These are phyloP conservation scores for Xylaria flabelliformis DNA, from an alignment of 495 filamentous ascomycete species.

Conservation along the genomic window DNA sequence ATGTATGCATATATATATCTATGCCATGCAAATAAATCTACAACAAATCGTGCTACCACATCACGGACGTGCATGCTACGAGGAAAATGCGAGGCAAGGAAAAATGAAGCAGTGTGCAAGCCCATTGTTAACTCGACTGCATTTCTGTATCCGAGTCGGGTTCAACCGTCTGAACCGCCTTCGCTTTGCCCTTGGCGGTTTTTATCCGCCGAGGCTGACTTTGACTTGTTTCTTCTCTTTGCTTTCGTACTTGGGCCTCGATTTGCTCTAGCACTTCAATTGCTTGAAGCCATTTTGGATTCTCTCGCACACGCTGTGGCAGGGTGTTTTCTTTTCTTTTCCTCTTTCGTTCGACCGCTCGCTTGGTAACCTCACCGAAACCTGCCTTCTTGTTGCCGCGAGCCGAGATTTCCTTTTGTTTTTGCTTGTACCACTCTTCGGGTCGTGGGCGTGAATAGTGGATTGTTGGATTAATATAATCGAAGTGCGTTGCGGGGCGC, in stretches of 20 bases:
- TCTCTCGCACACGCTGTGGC: constrained; percentile 37
- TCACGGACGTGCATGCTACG: neutral
- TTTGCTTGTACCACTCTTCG: constrained; percentile 47
- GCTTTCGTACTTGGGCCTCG: constrained; percentile 15
- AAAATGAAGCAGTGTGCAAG: neutral
- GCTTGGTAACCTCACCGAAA: constrained; percentile 39
- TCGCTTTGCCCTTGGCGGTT: neutral
- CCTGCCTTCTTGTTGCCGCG: constrained; percentile 50
- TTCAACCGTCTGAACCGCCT: neutral
- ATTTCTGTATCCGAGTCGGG: constrained; percentile 13
- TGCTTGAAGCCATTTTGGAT: constrained; percentile 36
- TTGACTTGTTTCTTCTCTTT: neutral
- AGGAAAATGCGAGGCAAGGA: neutral
- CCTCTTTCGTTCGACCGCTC: constrained; percentile 37
- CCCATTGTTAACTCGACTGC: neutral
- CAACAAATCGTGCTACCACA: neutral
- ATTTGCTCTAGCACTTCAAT: constrained; percentile 37
- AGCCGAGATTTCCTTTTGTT: constrained; percentile 50
- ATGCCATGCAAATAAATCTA: neutral
- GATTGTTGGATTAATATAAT: constrained; percentile 52
- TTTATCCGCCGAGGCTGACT: neutral
- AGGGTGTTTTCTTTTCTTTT: constrained; percentile 21
- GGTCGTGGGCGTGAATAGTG: constrained; percentile 48
- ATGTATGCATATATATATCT: neutral
- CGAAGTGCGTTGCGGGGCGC: constrained; percentile 36